Evolutionary conservation across 2,329 filamentous ascomycete genomes (phyloP), one percentile per base, ranked within the genome.

Genomic region (Neopestalotiopsis sp.): DNA sequence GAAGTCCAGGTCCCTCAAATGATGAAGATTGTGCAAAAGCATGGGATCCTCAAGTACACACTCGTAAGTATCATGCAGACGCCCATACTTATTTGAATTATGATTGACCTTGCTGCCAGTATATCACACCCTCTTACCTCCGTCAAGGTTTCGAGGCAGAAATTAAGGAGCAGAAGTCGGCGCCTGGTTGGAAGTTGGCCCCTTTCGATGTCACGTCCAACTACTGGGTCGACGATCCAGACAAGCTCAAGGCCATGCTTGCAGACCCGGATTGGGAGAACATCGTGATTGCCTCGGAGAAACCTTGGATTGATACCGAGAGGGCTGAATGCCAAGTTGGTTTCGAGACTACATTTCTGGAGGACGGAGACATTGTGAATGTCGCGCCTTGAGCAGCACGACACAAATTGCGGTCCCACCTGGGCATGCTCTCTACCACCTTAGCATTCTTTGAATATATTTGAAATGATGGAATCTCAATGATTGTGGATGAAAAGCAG

Each of bases 341-440:
- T 7, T 66, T 32, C 13, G 63, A 69, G 63, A 69, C 62, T 28
- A 56, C 65, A 10, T 69, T 71, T 67, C 34, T 72, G 40, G 67
- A 78, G 75, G 52, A 42, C 28, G 67, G 67, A 13, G 20, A 69
- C 24, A 69, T 74, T 40, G 34, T 62, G 0, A 62, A 62, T 32
- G 57, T 59, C 0, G 14, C 4, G 14, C 45, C 45, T 20, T 52
- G 24, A 28, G 24, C 3, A 28, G 24, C 24, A 28, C 24, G 24
- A 28, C 24, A 28, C 24, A 28, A 2, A 28, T 28, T 28, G 24
- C 4, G 24, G 3, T 28, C 24, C 24, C 24, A 28, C 24, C 24
- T 28, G 24, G 24, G 24, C 24, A 28, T 28, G 24, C 24, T 2
- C 24, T 24, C 24, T 24, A 24, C 24, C n/a, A n/a, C n/a, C n/a